phyloP scores from a whole-genome alignment of 495 filamentous ascomycete genomes.

The Oidiodendron maius region DNA sequence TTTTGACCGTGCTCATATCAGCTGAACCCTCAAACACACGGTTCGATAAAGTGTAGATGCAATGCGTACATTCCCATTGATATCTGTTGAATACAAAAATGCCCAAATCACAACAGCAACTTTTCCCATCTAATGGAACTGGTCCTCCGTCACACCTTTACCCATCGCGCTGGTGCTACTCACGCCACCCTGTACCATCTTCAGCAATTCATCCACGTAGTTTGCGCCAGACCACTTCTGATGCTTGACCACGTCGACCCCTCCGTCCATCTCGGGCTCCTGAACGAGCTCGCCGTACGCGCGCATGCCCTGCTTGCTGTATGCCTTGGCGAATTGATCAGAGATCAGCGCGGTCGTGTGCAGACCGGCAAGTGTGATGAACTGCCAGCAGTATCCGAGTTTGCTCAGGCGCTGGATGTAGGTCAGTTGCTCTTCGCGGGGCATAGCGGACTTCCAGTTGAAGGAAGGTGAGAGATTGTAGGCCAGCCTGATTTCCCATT shows the following conservation, averaged over 20 bases:
- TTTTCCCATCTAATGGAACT: slow-evolving; percentile 56
- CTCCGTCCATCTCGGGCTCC: slow-evolving; percentile 89
- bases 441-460: slow-evolving; percentile 99
- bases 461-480: slow-evolving; percentile 98
- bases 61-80: no score
- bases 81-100: no score
- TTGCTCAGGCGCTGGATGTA: slow-evolving; percentile 85
- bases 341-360: slow-evolving; percentile 91
- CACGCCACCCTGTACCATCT: slow-evolving; percentile 95
- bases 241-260: slow-evolving; percentile 92
- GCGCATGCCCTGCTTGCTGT: slow-evolving; percentile 77
- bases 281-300: slow-evolving; percentile 96
- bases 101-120: no score
- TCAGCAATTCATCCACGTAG: slow-evolving; percentile 88
- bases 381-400: slow-evolving; percentile 98
- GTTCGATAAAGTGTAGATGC: no score
- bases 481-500: slow-evolving; percentile 46
- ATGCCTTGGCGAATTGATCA: slow-evolving; percentile 82
- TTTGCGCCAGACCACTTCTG: slow-evolving; percentile 98
- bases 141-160: slow-evolving; percentile 95
- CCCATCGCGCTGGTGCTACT: slow-evolving; percentile 93
- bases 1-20: no score
- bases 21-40: no score
- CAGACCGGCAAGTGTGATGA: slow-evolving; percentile 97
- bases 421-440: slow-evolving; percentile 86